These are phyloP conservation scores for Cystofilobasidium bisporidii DNA, from an alignment of 768 basidiomycete genomes.

Conservation along the genomic window DNA sequence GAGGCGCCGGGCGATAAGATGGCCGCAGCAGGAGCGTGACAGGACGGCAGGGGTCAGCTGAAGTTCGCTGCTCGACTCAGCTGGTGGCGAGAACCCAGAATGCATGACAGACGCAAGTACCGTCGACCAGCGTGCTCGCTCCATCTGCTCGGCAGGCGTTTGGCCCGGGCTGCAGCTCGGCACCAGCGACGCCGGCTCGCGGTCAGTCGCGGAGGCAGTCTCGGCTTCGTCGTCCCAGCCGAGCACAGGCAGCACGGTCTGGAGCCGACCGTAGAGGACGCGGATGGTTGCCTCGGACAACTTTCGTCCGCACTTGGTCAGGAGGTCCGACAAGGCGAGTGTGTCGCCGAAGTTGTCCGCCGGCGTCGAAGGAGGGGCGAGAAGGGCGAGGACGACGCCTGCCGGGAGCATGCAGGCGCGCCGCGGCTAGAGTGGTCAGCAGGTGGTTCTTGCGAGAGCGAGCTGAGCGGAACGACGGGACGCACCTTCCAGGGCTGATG, in stretches of 20 bases:
- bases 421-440: too few species aligned
- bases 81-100: too few species aligned
- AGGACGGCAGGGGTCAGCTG: too few species aligned
- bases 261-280: constrained; percentile 5
- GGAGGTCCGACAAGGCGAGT: neutral
- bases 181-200: neutral
- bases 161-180: neutral
- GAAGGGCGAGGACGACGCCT: constrained; percentile 4
- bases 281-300: constrained; percentile 1
- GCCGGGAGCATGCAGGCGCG: too few species aligned
- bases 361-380: neutral
- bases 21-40: too few species aligned
- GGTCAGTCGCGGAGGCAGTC: neutral
- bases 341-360: neutral
- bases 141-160: constrained; percentile 1
- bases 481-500: too few species aligned
- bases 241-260: constrained; percentile 6
- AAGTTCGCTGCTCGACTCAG: too few species aligned
- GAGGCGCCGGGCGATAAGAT: neutral
- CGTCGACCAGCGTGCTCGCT: neutral
- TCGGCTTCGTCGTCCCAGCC: neutral
- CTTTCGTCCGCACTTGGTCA: neutral
- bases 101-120: constrained; percentile 16
- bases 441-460: too few species aligned
- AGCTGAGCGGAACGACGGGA: too few species aligned